Conservation (phyloP, 2,329 filamentous ascomycete species). For the Calonectria fujianensis region DNA sequence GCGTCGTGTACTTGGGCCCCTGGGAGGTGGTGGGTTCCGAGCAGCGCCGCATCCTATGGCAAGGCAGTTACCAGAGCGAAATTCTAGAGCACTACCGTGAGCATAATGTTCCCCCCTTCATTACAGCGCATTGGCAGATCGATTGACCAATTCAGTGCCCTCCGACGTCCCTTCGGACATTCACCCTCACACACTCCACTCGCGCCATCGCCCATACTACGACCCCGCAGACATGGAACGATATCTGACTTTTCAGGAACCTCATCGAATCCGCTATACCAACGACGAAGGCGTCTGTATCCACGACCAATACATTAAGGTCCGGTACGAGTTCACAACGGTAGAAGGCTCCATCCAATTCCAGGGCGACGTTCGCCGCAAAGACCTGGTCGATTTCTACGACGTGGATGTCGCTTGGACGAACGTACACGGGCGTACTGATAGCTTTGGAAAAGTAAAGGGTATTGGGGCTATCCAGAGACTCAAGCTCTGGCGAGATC, state of each 20-base stretch:
- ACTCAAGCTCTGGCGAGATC: slow-evolving; percentile 71
- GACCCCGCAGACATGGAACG: slow-evolving; percentile 71
- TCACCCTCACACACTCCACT: slow-evolving; percentile 70
- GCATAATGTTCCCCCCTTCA: slow-evolving; percentile 45
- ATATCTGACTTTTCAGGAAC: slow-evolving; percentile 68
- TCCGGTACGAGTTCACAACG: slow-evolving; percentile 71
- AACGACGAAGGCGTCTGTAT: slow-evolving; percentile 67
- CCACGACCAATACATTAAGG: slow-evolving; percentile 68
- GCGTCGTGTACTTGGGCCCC: slow-evolving; percentile 71
- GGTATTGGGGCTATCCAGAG: slow-evolving; percentile 72
- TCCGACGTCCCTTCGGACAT: slow-evolving; percentile 66
- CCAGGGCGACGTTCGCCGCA: slow-evolving; percentile 68
- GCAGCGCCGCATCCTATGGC: slow-evolving; percentile 71
- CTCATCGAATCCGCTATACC: slow-evolving; percentile 69
- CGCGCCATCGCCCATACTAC: slow-evolving; percentile 70
- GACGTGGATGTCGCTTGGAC: slow-evolving; percentile 73
- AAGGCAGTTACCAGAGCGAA: slow-evolving; percentile 72
- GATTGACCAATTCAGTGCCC: slow-evolving; percentile 61
- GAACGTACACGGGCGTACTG: slow-evolving; percentile 68
- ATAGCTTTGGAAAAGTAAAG: slow-evolving; percentile 69
- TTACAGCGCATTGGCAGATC: slow-evolving; percentile 35
- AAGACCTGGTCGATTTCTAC: slow-evolving; percentile 70
- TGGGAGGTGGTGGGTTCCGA: slow-evolving; percentile 71
- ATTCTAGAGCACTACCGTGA: slow-evolving; percentile 71
- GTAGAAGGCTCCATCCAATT: slow-evolving; percentile 68